Conservation (phyloP, 352 stramenopile species). For the Globisporangium acanthophoron region DNA sequence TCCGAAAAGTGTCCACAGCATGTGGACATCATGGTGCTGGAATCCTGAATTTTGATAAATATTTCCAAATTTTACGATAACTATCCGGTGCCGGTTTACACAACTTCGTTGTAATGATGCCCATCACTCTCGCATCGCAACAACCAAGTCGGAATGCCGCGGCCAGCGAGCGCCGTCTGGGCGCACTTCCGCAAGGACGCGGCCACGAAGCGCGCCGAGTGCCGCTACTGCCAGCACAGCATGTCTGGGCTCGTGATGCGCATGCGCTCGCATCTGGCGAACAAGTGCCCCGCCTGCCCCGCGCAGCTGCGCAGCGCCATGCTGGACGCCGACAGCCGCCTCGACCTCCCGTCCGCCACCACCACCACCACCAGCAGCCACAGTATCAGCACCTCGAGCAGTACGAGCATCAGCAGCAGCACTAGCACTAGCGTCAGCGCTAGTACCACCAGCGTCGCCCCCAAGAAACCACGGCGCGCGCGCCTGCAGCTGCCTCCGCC, state of each 20-base stretch:
- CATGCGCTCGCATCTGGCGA: constrained; percentile 61
- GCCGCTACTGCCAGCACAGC: constrained; percentile 74
- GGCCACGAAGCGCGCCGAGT: constrained; percentile 57
- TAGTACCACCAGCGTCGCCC: not conserved
- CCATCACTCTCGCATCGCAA: too few relatives aligned
- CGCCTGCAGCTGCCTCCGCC: constrained; percentile 11
- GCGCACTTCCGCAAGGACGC: constrained; percentile 54
- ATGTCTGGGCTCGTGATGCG: constrained; percentile 63
- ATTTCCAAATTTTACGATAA: not conserved
- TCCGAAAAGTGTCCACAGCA: too few relatives aligned
- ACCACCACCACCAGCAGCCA: not conserved
- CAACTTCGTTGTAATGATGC: too few relatives aligned
- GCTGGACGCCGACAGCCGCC: constrained; percentile 31
- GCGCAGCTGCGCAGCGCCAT: constrained; percentile 43
- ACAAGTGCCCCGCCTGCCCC: constrained; percentile 50
- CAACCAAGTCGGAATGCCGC: constrained; percentile 28
- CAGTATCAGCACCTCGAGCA: not conserved
- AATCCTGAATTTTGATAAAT: not conserved
- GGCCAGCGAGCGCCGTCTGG: constrained; percentile 51
- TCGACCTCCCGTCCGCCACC: constrained; percentile 22
- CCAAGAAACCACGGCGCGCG: constrained; percentile 23
- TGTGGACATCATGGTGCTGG: not conserved
- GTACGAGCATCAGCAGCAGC: not conserved
- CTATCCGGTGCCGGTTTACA: too few relatives aligned
- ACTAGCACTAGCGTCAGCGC: not conserved